A percentile compares a stretch with the other conserved stretches of the same genome.
Conservation (phyloP, 306 rosid species). For the Dalbergia cultrata region DNA sequence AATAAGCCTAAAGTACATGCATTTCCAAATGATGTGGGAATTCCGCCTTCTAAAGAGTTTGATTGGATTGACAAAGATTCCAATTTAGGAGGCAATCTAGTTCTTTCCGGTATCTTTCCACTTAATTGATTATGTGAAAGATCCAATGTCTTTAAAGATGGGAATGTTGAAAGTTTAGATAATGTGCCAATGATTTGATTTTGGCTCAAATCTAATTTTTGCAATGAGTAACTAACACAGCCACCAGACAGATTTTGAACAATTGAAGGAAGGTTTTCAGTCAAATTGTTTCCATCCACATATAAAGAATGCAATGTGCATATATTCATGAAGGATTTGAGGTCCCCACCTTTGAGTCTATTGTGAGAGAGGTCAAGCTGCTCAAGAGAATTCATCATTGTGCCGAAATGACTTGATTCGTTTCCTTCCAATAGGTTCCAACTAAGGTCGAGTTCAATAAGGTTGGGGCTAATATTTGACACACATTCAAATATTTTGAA, state of each 20-base stretch:
- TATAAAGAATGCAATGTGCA: not conserved
- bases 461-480: constrained; percentile 25
- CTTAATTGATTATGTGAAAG: not conserved
- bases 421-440: not conserved
- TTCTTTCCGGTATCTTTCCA: constrained; percentile 13
- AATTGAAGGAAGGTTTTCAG: not conserved
- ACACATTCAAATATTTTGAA: constrained; percentile 40
- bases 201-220: not conserved
- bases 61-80: not conserved
- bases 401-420: not conserved
- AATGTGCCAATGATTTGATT: constrained; percentile 40
- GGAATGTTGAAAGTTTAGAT: constrained; percentile 7
- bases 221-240: constrained; percentile 37
- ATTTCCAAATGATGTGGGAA: not conserved
- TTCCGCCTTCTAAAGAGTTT: constrained; percentile 35
- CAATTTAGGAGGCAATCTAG: not conserved
- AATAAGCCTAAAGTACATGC: no score
- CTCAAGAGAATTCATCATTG: not conserved
- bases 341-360: not conserved
- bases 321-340: not conserved
- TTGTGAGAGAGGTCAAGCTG: not conserved
- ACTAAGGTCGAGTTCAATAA: not conserved
- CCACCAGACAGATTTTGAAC: constrained; percentile 28
- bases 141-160: not conserved
- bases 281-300: not conserved